A percentile compares a stretch with the other conserved stretches of the same genome.
Conservation (phyloP, 768 basidiomycete species). For the Suillus alpinus region DNA sequence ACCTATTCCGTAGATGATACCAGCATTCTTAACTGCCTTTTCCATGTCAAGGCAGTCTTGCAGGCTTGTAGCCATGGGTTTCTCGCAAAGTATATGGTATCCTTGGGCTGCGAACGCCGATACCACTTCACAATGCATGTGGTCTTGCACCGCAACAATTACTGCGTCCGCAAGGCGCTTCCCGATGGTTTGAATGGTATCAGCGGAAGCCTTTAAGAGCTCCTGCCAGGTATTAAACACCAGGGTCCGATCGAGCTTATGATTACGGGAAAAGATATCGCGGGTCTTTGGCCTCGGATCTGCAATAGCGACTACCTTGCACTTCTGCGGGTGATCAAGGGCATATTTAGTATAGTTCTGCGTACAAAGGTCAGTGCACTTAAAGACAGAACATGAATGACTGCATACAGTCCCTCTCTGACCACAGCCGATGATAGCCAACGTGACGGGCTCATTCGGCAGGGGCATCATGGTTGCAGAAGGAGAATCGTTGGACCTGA, state of each 20-base stretch:
- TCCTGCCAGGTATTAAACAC: conserved; percentile 73
- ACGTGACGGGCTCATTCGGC: conserved; percentile 48
- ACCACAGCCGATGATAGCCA: conserved; percentile 82
- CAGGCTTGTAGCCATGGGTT: conserved; percentile 81
- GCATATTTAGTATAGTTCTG: conserved; percentile 69
- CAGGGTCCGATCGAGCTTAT: conserved; percentile 64
- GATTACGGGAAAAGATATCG: conserved; percentile 49
- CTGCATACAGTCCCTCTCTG: conserved; percentile 68
- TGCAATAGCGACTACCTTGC: conserved; percentile 81
- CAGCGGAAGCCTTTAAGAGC: conserved; percentile 63
- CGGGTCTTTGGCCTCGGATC: conserved; percentile 75
- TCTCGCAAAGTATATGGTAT: conserved; percentile 90
- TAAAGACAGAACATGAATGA: not conserved
- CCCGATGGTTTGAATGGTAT: conserved; percentile 60
- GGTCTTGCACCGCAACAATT: conserved; percentile 77
- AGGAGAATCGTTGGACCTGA: conserved; percentile 20
- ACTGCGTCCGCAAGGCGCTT: conserved; percentile 80
- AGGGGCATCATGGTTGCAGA: conserved; percentile 13
- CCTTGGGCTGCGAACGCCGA: conserved; percentile 75
- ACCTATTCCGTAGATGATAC: conserved; percentile 81
- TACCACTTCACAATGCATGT: conserved; percentile 73
- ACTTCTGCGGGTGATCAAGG: conserved; percentile 51
- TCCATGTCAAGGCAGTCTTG: conserved; percentile 77
- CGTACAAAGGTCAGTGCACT: not conserved
- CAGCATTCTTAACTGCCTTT: conserved; percentile 62